A percentile compares a stretch with the other conserved stretches of the same genome.
Conservation (phyloP, 2,329 filamentous ascomycete species). For the Pseudocercospora macadamiae region DNA sequence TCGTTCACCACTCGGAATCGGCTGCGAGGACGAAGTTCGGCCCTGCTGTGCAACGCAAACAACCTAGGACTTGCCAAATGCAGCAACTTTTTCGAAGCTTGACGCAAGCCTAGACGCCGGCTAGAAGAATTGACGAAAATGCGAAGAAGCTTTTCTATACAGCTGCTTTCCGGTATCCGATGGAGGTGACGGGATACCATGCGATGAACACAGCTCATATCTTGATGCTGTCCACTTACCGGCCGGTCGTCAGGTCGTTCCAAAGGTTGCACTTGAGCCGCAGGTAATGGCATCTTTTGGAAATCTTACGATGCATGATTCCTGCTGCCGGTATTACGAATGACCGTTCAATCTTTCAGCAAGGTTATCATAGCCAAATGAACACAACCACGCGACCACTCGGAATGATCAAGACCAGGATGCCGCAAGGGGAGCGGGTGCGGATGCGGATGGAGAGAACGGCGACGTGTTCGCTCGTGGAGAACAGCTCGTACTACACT, state of each 20-base stretch:
- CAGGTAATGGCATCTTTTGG: no score
- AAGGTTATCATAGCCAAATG: no score
- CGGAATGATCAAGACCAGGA: no score
- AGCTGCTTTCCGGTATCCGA: slow-evolving; percentile 6
- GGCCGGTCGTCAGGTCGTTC: no score
- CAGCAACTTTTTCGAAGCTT: slow-evolving; percentile 10
- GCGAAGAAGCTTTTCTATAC: slow-evolving; percentile 11
- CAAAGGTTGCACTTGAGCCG: no score
- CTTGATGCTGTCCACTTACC: not conserved
- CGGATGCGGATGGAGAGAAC: no score
- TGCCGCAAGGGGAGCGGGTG: no score
- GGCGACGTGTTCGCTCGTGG: no score
- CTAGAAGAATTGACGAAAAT: slow-evolving; percentile 22
- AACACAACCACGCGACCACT: no score
- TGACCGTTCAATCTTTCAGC: no score
- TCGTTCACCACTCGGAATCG: slow-evolving; percentile 3
- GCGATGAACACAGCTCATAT: not conserved
- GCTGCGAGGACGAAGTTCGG: slow-evolving; percentile 20
- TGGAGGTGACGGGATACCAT: not conserved
- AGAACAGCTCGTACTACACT: no score
- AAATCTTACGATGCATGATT: not conserved
- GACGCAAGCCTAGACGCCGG: slow-evolving; percentile 19
- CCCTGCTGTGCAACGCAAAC: not conserved
- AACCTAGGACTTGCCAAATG: not conserved
- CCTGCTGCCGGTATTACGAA: no score